Evolutionary conservation across 139 green algal species (phyloP).

Genomic region (Chlamydomonas sp.): DNA sequence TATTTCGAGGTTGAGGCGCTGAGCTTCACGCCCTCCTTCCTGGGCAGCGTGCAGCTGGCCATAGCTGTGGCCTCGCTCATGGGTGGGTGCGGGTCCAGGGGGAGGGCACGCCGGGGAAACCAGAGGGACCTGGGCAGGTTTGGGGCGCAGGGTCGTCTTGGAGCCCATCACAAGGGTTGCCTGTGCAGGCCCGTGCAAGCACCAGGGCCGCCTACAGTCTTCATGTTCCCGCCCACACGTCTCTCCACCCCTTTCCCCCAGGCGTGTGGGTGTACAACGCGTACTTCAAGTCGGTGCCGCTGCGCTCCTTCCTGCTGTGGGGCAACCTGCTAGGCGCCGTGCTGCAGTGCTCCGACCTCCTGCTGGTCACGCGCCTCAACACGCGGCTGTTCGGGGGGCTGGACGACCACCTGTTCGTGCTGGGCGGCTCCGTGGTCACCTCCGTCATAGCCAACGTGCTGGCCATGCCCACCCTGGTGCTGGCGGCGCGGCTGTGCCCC

Average conservation of each 20-base stretch:
- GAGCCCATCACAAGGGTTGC: too few relatives aligned
- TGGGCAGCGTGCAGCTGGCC: conserved; percentile 76
- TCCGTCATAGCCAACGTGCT: conserved; percentile 82
- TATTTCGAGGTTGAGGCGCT: conserved; percentile 42
- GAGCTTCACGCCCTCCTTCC: conserved; percentile 60
- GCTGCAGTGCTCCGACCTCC: conserved; percentile 50
- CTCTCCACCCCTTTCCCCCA: background rate
- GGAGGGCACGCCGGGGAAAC: too few relatives aligned
- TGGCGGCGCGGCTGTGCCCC: conserved; percentile 74
- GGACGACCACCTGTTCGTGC: conserved; percentile 78
- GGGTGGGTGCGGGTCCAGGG: too few relatives aligned
- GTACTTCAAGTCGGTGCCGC: conserved; percentile 68
- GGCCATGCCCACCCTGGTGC: conserved; percentile 92
- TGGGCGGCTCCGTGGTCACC: conserved; percentile 85
- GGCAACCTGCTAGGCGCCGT: conserved; percentile 64
- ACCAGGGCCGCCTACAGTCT: too few relatives aligned
- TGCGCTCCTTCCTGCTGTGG: conserved; percentile 55
- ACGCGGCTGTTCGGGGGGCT: conserved; percentile 38
- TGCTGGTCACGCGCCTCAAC: conserved; percentile 55
- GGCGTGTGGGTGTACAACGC: conserved; percentile 82
- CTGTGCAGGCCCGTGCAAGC: too few relatives aligned
- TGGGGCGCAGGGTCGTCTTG: too few relatives aligned
- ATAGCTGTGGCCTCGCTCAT: conserved; percentile 63
- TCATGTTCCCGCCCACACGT: too few relatives aligned
- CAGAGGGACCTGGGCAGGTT: too few relatives aligned